Percentiles rank a stretch among this genome's conserved stretches.
These are phyloP conservation scores for Neolecta irregularis DNA, from an alignment of 1,139 yeast species.

Conservation along the genomic window DNA sequence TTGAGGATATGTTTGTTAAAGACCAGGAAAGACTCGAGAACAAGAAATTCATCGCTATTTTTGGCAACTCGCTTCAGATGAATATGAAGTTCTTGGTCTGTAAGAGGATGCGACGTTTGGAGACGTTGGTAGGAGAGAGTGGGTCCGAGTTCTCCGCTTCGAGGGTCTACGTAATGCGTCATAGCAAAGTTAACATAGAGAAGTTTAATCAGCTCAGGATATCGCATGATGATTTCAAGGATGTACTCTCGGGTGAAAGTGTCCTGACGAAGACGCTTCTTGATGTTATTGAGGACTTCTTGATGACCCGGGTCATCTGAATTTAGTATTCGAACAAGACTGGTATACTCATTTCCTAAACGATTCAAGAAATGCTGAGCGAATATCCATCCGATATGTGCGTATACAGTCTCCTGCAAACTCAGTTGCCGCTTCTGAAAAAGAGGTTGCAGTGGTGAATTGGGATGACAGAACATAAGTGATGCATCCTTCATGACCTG, in stretches of 20 bases:
- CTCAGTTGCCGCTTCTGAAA: constrained; percentile 70
- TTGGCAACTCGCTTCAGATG: constrained; percentile 56
- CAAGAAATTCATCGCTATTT: constrained; percentile 65
- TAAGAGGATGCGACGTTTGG: constrained; percentile 57
- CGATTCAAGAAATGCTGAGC: constrained; percentile 90
- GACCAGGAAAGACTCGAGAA: constrained; percentile 63
- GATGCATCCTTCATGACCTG: constrained; percentile 94
- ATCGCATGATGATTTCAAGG: constrained; percentile 55
- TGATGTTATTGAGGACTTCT: constrained; percentile 69
- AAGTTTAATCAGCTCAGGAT: constrained; percentile 61
- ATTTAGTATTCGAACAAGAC: constrained; percentile 51
- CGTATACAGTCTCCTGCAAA: constrained; percentile 84
- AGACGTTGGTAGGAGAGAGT: constrained; percentile 83
- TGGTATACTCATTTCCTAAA: constrained; percentile 76
- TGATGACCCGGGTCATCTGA: constrained; percentile 40
- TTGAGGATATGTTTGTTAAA: constrained; percentile 80
- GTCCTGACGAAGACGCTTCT: constrained; percentile 81
- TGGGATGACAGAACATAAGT: constrained; percentile 77
- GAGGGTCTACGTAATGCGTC: constrained; percentile 62
- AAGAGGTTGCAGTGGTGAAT: constrained; percentile 59
- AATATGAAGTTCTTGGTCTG: constrained; percentile 58
- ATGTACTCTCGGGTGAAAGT: constrained; percentile 82
- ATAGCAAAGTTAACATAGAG: constrained; percentile 88
- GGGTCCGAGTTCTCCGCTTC: constrained; percentile 42
- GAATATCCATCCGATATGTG: constrained; percentile 85